These are phyloP conservation scores for Cymbopogon citratus DNA, from an alignment of 176 grass and related monocot species.

Conservation along the genomic window DNA sequence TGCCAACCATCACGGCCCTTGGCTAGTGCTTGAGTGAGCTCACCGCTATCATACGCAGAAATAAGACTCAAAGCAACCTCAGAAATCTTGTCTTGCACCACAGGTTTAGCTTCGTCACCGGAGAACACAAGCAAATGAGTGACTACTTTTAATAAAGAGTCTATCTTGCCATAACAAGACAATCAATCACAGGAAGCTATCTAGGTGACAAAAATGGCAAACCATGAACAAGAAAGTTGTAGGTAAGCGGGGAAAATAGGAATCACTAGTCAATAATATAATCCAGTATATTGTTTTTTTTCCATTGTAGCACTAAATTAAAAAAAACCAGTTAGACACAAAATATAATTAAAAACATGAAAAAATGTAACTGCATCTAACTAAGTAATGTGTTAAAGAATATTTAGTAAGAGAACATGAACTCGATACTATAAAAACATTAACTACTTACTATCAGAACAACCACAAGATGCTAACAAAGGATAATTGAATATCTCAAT, in stretches of 20 bases:
- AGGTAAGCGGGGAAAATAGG: background rate
- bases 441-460: too few relatives aligned
- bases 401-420: too few relatives aligned
- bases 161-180: background rate
- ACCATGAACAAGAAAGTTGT: background rate
- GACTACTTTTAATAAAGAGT: background rate
- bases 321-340: too few relatives aligned
- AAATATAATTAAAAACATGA: too few relatives aligned
- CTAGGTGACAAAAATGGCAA: background rate
- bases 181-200: background rate
- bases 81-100: slow-evolving; percentile 90
- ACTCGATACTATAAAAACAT: too few relatives aligned
- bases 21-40: slow-evolving; percentile 67
- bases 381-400: too few relatives aligned
- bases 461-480: too few relatives aligned
- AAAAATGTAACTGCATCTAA: too few relatives aligned
- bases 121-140: slow-evolving; percentile 10
- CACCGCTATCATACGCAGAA: slow-evolving; percentile 68
- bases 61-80: slow-evolving; percentile 62
- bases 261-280: background rate
- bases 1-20: slow-evolving; percentile 77
- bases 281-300: background rate
- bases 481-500: too few relatives aligned
- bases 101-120: slow-evolving; percentile 80
- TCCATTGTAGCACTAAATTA: too few relatives aligned